Evolutionary conservation across 306 rosid genomes (phyloP).

Genomic region (Rosa persica): DNA sequence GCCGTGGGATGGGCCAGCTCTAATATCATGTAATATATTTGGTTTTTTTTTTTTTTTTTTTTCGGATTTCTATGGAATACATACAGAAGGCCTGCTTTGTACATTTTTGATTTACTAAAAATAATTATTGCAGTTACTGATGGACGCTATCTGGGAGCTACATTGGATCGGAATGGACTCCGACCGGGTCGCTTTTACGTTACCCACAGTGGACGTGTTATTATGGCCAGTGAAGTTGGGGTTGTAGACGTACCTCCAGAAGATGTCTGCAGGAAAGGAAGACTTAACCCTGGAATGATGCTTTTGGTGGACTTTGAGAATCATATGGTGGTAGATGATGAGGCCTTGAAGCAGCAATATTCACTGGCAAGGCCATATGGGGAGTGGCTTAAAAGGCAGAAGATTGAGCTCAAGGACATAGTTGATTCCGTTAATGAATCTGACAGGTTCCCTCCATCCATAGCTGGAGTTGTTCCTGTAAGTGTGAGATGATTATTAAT

Average conservation of each 20-base stretch:
- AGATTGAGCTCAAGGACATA: constrained; percentile 80
- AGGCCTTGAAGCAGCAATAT: constrained; percentile 89
- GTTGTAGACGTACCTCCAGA: constrained; percentile 94
- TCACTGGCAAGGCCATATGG: constrained; percentile 86
- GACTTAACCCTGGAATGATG: constrained; percentile 99
- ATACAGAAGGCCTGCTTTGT: neutral
- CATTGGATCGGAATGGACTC: constrained; percentile 93
- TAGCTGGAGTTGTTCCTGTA: constrained; percentile 74
- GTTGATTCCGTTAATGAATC: constrained; percentile 68
- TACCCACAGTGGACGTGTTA: constrained; percentile 92
- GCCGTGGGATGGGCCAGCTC: constrained; percentile 99
- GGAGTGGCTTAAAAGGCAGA: constrained; percentile 86
- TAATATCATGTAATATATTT: constrained; percentile 72
- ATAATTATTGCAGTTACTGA: constrained; percentile 70
- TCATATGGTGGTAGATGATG: constrained; percentile 87
- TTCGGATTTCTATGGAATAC: neutral
- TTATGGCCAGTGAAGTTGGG: constrained; percentile 99
- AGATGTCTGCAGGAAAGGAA: constrained; percentile 88
- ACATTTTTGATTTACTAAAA: neutral
- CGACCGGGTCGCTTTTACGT: constrained; percentile 97
- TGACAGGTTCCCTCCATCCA: constrained; percentile 61
- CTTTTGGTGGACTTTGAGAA: constrained; percentile 96
- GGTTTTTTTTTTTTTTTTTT: neutral
- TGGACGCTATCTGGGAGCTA: constrained; percentile 98
- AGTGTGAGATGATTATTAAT: constrained; percentile 32